Evolutionary conservation across 148 eudicot species (phyloP).

Genomic region (Limonium bicolor): DNA sequence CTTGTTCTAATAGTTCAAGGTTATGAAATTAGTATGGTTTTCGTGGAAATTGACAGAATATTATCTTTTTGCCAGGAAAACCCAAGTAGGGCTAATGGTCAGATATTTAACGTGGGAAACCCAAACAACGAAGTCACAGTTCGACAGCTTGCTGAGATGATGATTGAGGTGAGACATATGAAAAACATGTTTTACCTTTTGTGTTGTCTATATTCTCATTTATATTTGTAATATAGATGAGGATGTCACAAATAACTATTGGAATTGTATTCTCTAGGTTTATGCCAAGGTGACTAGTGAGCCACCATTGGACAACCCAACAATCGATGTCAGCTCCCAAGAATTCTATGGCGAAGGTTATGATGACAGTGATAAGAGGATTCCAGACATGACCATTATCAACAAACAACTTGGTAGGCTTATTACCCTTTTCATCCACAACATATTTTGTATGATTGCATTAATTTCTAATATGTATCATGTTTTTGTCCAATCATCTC

Average conservation of each 20-base stretch:
- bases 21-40: too few relatives aligned
- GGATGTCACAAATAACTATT: too few relatives aligned
- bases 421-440: background rate
- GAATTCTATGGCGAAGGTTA: slow-evolving; percentile 94
- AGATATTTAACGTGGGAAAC: slow-evolving; percentile 94
- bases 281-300: slow-evolving; percentile 88
- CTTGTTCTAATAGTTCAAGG: too few relatives aligned
- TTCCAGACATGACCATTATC: slow-evolving; percentile 97
- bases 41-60: too few relatives aligned
- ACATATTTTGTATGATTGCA: too few relatives aligned
- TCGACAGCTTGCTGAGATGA: slow-evolving; percentile 98
- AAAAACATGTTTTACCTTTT: too few relatives aligned
- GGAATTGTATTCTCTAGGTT: too few relatives aligned
- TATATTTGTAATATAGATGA: too few relatives aligned
- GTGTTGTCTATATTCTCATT: too few relatives aligned
- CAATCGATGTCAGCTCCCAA: slow-evolving; percentile 83
- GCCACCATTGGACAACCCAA: slow-evolving; percentile 52
- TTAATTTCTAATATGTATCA: too few relatives aligned
- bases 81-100: slow-evolving; percentile 93
- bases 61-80: slow-evolving; percentile 67
- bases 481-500: too few relatives aligned
- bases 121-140: slow-evolving; percentile 99
- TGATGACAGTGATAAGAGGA: slow-evolving; percentile 96
- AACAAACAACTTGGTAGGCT: slow-evolving; percentile 93
- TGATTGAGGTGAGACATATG: slow-evolving; percentile 93